phyloP scores from a whole-genome alignment of 441 rosid genomes.

The Populus hybrid region DNA sequence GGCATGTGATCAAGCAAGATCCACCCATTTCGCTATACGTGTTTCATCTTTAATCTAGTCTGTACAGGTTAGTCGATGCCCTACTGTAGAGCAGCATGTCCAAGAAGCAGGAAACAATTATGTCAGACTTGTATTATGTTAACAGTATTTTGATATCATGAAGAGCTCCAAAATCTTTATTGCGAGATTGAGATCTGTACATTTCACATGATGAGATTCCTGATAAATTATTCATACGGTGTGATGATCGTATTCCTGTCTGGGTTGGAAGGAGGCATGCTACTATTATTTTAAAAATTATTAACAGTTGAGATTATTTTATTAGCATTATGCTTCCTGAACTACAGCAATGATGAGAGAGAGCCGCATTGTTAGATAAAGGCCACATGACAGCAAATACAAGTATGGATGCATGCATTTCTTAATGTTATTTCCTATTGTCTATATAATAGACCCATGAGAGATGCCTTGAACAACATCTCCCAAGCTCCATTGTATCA shows the following conservation, averaged over 20 bases:
- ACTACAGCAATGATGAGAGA: not conserved
- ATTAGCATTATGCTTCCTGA: not conserved
- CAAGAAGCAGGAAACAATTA: not conserved
- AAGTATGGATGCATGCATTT: not conserved
- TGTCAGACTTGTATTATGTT: not conserved
- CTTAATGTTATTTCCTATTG: not conserved
- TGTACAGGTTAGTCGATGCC: not conserved
- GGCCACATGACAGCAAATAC: constrained; percentile 20
- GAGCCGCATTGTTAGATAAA: not conserved
- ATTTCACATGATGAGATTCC: not conserved
- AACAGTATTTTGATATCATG: not conserved
- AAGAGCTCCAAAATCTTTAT: not conserved
- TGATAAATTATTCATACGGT: not conserved
- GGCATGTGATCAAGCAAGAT: not conserved
- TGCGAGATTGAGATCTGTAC: not conserved
- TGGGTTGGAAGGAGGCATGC: not conserved
- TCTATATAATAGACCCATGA: not conserved
- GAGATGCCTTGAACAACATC: not conserved
- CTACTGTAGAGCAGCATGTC: not conserved
- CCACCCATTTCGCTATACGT: not conserved
- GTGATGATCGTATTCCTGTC: not conserved
- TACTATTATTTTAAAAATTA: not conserved
- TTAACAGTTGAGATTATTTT: not conserved
- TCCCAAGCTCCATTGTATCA: not conserved
- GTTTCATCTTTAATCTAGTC: not conserved